Conservation (phyloP, 1,284 basidiomycete species). For the Heterobasidion parviporum region DNA sequence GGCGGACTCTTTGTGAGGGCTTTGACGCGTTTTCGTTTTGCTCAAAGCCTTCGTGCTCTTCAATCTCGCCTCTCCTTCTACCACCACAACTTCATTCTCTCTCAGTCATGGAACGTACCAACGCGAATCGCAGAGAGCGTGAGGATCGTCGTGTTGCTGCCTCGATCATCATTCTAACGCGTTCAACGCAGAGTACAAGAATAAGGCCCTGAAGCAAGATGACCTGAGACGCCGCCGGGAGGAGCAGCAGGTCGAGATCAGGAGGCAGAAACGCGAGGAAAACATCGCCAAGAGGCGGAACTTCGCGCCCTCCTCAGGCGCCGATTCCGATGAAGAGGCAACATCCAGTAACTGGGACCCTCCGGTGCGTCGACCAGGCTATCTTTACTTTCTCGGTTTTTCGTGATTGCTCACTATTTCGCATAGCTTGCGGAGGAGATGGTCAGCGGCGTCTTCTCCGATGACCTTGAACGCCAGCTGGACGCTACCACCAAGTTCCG, state of each 20-base stretch:
- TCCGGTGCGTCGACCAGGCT: slow-evolving; percentile 43
- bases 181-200: slow-evolving; percentile 50
- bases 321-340: slow-evolving; percentile 85
- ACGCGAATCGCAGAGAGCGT: slow-evolving; percentile 62
- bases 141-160: slow-evolving; percentile 16
- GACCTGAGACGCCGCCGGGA: slow-evolving; percentile 90
- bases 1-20: background rate
- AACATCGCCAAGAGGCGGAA: slow-evolving; percentile 95
- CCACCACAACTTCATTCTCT: slow-evolving; percentile 7
- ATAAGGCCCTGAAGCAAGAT: slow-evolving; percentile 80
- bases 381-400: slow-evolving; percentile 3
- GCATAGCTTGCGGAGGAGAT: slow-evolving; percentile 81
- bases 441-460: slow-evolving; percentile 90
- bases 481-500: slow-evolving; percentile 97
- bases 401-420: slow-evolving; percentile 7
- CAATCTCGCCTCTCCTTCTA: slow-evolving; percentile 1
- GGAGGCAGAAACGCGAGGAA: slow-evolving; percentile 93
- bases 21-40: slow-evolving; percentile 7
- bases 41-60: background rate
- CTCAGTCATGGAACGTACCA: slow-evolving; percentile 37
- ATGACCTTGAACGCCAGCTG: slow-evolving; percentile 85
- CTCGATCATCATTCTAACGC: slow-evolving; percentile 23
- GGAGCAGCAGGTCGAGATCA: slow-evolving; percentile 96
- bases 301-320: slow-evolving; percentile 65
- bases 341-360: slow-evolving; percentile 65